These are phyloP conservation scores for Aspergillus sp. DNA, from an alignment of 2,329 filamentous ascomycete species.

Conservation along the genomic window DNA sequence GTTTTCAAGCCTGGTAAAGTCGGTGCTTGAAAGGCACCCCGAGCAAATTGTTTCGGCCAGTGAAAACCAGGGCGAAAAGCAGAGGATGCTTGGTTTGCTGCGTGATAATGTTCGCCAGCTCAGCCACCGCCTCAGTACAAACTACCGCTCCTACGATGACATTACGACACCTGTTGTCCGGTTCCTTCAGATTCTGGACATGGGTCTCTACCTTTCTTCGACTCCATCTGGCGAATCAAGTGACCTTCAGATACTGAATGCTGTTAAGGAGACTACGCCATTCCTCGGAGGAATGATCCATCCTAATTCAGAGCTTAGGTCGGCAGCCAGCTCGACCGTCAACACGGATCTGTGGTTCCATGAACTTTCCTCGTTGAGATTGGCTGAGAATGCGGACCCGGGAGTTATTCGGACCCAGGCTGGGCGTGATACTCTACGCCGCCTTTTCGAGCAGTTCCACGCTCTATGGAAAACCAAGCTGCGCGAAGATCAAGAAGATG, in stretches of 20 bases:
- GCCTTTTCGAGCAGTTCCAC: slow-evolving; percentile 72
- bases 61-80: slow-evolving; percentile 19
- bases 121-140: slow-evolving; percentile 66
- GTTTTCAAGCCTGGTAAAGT: slow-evolving; percentile 73
- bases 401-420: slow-evolving; percentile 41
- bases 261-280: slow-evolving; percentile 41
- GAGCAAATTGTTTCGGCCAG: slow-evolving; percentile 32
- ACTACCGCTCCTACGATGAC: slow-evolving; percentile 81
- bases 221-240: slow-evolving; percentile 20
- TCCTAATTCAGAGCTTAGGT: slow-evolving; percentile 20
- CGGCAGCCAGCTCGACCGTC: slow-evolving; percentile 24
- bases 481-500: slow-evolving; percentile 72
- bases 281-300: slow-evolving; percentile 39
- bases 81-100: slow-evolving; percentile 44
- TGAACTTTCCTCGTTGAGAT: slow-evolving; percentile 38
- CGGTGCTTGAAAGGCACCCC: slow-evolving; percentile 52
- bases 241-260: slow-evolving; percentile 26
- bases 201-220: slow-evolving; percentile 68
- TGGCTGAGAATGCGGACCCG: slow-evolving; percentile 37
- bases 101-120: slow-evolving; percentile 67
- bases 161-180: slow-evolving; percentile 76
- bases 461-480: slow-evolving; percentile 78
- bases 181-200: slow-evolving; percentile 74
- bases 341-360: slow-evolving; percentile 41
- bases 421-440: slow-evolving; percentile 60